Evolutionary conservation across 306 rosid genomes (phyloP).

Genomic region (Datisca glomerata): DNA sequence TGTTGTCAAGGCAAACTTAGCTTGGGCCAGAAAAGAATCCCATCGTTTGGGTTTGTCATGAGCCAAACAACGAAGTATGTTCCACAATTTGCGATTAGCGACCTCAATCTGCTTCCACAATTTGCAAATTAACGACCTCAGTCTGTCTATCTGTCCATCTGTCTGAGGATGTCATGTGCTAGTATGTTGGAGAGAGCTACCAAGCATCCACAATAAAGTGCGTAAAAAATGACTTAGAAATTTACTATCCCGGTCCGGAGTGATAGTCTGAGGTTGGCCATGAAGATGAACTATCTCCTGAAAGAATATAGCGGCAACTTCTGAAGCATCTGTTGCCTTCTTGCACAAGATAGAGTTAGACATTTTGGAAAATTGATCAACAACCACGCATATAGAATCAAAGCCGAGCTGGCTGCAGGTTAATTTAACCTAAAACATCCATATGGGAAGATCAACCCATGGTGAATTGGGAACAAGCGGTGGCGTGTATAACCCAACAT

Average conservation of each 20-base stretch:
- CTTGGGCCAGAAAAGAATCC: too few species aligned
- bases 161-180: too few species aligned
- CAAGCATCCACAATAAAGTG: too few species aligned
- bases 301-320: not conserved
- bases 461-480: not conserved
- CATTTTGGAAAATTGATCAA: not conserved
- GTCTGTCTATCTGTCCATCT: too few species aligned
- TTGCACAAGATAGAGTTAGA: not conserved
- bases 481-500: not conserved
- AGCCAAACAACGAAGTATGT: too few species aligned
- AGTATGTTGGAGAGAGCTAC: too few species aligned
- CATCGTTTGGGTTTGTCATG: too few species aligned
- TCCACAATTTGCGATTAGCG: too few species aligned
- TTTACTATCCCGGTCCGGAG: not conserved
- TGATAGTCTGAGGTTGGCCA: not conserved
- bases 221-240: constrained; percentile 3
- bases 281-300: not conserved
- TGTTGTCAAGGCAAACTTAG: too few species aligned
- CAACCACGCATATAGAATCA: not conserved
- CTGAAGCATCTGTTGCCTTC: not conserved
- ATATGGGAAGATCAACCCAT: not conserved
- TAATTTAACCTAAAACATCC: not conserved
- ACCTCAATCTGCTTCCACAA: too few species aligned
- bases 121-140: too few species aligned
- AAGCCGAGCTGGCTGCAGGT: not conserved